Base-by-base conservation (phyloP, 2,329 filamentous ascomycete genomes). In the Clonostachys chloroleuca region DNA sequence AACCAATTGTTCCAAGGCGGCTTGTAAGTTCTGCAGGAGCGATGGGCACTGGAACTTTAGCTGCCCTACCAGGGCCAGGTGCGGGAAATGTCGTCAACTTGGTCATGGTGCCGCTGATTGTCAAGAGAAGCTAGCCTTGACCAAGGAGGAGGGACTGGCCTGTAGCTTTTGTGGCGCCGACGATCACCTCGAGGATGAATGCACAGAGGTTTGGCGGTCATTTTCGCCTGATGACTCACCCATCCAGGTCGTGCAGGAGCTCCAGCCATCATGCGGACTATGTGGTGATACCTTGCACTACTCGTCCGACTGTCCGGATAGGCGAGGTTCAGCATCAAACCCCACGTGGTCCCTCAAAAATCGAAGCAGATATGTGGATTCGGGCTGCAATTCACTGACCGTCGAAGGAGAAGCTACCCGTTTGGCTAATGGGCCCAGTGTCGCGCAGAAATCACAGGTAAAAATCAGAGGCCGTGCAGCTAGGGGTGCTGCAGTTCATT, bases 101-200 rank as follows among this genome's bases (percentile, higher is more conserved):
- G 86, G 85, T 10, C 86, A 90, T 56, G 54, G 57, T 44, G 62
- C 65, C 16, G 54, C 62, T 1, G 54, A 65, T 8, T 89, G 86
- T 57, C 56, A 63, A 3, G 80, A 85, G 51, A 80, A 81, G 50
- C 69, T 87, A 40, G 61, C 64, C 4, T 53, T 75, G 44, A 66
- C 74, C 14, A 74, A 74, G 51, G 72, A 72, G 14, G 80, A 84
- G 47, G 72, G 73, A 18, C 66, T 76, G 42, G 73, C 75, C 4
- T 90, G 86, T 59, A 78, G 79, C 12, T 68, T 82, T 34, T 90
- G 86, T 61, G 67, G 67, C 37, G 73, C 73, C 7, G 52, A 57
- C 4, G 68, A 74, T 9, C 86, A 90, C 55, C 54, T 74, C 9
- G 86, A 89, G 57, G 59, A 68, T 12, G 64, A 75, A 3, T 89